Percentiles rank a stretch among this genome's conserved stretches.
Conservation (phyloP, 768 basidiomycete species). For the Mycena floridula region DNA sequence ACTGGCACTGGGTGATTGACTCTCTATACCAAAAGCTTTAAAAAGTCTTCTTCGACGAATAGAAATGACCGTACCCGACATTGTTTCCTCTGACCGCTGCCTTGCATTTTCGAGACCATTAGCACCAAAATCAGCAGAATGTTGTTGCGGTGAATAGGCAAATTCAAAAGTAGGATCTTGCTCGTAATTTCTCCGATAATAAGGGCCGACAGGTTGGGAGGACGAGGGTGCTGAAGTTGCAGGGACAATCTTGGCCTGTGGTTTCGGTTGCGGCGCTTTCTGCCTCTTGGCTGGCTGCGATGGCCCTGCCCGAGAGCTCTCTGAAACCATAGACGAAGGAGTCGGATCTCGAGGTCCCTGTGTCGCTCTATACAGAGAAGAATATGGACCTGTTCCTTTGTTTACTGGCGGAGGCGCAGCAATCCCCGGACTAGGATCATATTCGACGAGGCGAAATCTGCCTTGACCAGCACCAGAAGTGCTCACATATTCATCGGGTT, state of each 20-base stretch:
- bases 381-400: constrained; percentile 33
- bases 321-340: background rate
- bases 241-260: background rate
- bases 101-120: background rate
- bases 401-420: no score
- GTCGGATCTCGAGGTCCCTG: background rate
- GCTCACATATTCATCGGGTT: no score
- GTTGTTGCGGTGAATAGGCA: no score
- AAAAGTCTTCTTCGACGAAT: no score
- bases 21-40: no score
- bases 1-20: no score
- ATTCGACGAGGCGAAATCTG: no score
- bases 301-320: background rate
- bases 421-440: no score
- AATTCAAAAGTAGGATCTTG: no score
- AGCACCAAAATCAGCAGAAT: background rate
- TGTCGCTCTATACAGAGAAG: constrained; percentile 30
- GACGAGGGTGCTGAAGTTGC: background rate
- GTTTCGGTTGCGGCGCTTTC: background rate
- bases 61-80: background rate
- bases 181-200: background rate
- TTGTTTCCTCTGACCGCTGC: background rate
- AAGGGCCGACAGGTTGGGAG: no score
- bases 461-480: no score
- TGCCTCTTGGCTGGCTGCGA: background rate